Base-by-base conservation (phyloP, 2,329 filamentous ascomycete genomes). In the Aspergillus unguis region DNA sequence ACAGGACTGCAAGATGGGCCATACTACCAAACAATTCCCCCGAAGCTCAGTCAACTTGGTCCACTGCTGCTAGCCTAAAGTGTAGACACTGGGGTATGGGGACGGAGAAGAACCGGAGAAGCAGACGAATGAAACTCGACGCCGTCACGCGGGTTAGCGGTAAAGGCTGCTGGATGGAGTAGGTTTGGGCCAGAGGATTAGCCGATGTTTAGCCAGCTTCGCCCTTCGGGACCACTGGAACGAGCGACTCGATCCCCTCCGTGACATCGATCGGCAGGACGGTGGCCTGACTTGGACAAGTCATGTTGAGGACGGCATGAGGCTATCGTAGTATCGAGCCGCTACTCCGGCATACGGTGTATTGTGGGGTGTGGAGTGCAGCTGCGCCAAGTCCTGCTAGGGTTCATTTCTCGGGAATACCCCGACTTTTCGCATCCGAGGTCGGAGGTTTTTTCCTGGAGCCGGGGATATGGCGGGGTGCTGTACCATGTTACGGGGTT, bases 341-440 rank as follows among this genome's bases (percentile, higher is more conserved):
- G 35, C 35, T 17, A 17, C 17, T 40, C 17, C 7, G 23, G 23
- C 26, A 40, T 40, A 40, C 37, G 37, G 37, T 25, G 37, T 36
- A 43, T 9, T 43, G 41, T 23, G 41, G 41, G 28, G 41, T 43
- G 41, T 43, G 41, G 41, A 43, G 41, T 29, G 28, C 41, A 43
- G 33, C 17, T n/a, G 10, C 11, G 28, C 10, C n/a, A 7, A 32
- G 40, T 31, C 23, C 27, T n/a, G 41, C 23, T 31, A 43, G 41
- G 28, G 17, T 17, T 17, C 17, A 17, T 17, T 17, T 28, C n/a
- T 31, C 41, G 41, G 41, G 9, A 43, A 32, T 43, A 43, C 41
- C 41, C 41, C 41, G 28, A 43, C 10, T 28, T 32, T 29, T n/a
- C 11, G 27, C 6, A n/a, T 11, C 25, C 6, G 28, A 3, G 7